A percentile compares a stretch with the other conserved stretches of the same genome.
Conservation (phyloP, 2,329 filamentous ascomycete species). For the Colletotrichum scovillei region DNA sequence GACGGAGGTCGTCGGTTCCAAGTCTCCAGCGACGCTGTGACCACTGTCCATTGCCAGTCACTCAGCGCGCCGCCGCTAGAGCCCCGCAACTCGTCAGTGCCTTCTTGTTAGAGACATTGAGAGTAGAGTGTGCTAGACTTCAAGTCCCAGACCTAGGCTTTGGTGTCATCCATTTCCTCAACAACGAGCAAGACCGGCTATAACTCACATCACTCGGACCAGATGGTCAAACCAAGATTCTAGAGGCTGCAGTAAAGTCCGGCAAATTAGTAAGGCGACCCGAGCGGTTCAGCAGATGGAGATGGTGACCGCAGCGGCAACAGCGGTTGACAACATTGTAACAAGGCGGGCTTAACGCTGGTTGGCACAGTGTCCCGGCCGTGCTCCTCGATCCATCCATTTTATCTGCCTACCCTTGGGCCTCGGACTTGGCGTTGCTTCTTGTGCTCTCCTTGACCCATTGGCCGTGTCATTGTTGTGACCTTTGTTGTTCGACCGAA, state of each 20-base stretch:
- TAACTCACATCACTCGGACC: constrained; percentile 10
- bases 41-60: background rate
- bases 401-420: constrained; percentile 20
- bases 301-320: constrained; percentile 16
- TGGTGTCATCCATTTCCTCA: background rate
- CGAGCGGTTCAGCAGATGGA: constrained; percentile 13
- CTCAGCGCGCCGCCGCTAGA: background rate
- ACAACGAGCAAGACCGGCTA: background rate
- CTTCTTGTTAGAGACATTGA: background rate
- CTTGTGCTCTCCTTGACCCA: background rate
- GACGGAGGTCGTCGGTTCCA: constrained; percentile 1
- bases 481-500: constrained; percentile 23
- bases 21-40: background rate
- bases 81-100: background rate
- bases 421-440: constrained; percentile 26
- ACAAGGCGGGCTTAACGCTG: background rate
- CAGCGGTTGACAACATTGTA: constrained; percentile 21
- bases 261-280: background rate
- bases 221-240: background rate
- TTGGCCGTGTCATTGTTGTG: constrained; percentile 19
- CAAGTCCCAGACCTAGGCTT: background rate
- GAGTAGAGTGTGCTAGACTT: background rate
- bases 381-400: constrained; percentile 26
- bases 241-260: constrained; percentile 2
- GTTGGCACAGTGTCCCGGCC: constrained; percentile 27